A percentile compares a stretch with the other conserved stretches of the same genome.
phyloP scores from a whole-genome alignment of 2,329 filamentous ascomycete species.

The Beauveria bassiana region DNA sequence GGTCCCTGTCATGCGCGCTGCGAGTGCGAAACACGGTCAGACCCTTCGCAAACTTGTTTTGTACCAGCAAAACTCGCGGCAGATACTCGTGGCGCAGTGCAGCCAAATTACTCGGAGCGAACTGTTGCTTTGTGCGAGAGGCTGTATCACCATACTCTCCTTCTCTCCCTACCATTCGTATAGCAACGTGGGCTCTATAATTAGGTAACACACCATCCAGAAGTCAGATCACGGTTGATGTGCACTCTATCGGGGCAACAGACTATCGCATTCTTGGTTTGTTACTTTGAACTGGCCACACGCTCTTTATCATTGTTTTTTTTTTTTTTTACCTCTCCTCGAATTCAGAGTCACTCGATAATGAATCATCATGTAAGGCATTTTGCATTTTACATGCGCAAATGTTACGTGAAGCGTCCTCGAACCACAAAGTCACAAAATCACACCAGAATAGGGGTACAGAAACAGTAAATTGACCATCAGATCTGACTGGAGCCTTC shows the following conservation, averaged over 20 bases:
- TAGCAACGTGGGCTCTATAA: not conserved
- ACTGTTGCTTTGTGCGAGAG: not conserved
- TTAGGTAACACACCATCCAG: not conserved
- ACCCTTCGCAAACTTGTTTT: not conserved
- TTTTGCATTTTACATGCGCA: no score
- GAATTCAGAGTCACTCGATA: no score
- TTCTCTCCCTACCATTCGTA: not conserved
- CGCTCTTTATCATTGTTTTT: not conserved
- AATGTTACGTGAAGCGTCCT: no score
- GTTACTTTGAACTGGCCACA: not conserved
- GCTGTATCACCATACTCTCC: not conserved
- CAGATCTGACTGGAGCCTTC: not conserved
- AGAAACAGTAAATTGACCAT: not conserved
- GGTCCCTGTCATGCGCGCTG: not conserved
- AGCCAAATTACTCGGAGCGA: not conserved
- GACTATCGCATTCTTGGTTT: not conserved
- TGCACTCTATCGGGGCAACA: not conserved
- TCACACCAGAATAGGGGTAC: no score
- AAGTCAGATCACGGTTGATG: not conserved
- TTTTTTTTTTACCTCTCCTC: not conserved
- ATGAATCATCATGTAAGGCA: no score
- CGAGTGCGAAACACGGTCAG: constrained; percentile 1
- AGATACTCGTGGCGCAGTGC: not conserved
- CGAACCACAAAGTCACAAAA: no score
- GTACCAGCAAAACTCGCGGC: not conserved